Conservation (phyloP, 108 stramenopile genomes). For the Seminavis robusta region DNA sequence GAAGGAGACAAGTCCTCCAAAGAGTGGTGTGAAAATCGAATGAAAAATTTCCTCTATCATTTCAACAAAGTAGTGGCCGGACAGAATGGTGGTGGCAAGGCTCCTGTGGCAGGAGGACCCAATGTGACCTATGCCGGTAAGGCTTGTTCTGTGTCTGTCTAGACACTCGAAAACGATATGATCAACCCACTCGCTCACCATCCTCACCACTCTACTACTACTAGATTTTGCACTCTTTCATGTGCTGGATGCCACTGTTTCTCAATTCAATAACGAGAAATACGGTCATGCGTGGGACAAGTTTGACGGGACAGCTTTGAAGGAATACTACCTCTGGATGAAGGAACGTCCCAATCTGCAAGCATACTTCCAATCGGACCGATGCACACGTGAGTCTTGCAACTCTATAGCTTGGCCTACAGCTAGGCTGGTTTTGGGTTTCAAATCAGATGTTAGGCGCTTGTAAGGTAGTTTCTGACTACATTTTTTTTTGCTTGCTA, state of each 20-base stretch:
- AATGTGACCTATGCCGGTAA: slow-evolving; percentile 12
- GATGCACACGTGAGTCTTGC: slow-evolving; percentile 14
- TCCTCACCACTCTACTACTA: background rate
- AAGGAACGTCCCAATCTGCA: slow-evolving; percentile 29
- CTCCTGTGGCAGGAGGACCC: slow-evolving; percentile 27
- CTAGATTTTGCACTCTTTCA: slow-evolving; percentile 32
- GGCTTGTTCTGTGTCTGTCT: background rate
- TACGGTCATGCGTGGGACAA: slow-evolving; percentile 34
- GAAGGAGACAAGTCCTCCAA: slow-evolving; percentile 31
- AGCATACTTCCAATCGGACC: slow-evolving; percentile 21
- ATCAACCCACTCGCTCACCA: too few species aligned
- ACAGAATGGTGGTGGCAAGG: slow-evolving; percentile 4
- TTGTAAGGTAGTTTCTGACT: background rate
- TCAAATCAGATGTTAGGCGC: too few species aligned
- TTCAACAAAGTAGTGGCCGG: slow-evolving; percentile 32
- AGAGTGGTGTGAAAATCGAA: slow-evolving; percentile 20
- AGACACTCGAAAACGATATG: too few species aligned
- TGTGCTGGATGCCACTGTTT: slow-evolving; percentile 26
- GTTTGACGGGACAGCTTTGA: slow-evolving; percentile 13
- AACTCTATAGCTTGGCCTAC: background rate
- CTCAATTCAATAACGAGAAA: slow-evolving; percentile 34
- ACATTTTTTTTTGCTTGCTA: background rate
- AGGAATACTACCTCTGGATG: slow-evolving; percentile 30
- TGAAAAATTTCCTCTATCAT: slow-evolving; percentile 23
- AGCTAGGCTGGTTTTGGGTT: background rate